A percentile compares a stretch with the other conserved stretches of the same genome.
phyloP scores from a whole-genome alignment of 2,329 filamentous ascomycete species.

The Fusarium protoensiforme region DNA sequence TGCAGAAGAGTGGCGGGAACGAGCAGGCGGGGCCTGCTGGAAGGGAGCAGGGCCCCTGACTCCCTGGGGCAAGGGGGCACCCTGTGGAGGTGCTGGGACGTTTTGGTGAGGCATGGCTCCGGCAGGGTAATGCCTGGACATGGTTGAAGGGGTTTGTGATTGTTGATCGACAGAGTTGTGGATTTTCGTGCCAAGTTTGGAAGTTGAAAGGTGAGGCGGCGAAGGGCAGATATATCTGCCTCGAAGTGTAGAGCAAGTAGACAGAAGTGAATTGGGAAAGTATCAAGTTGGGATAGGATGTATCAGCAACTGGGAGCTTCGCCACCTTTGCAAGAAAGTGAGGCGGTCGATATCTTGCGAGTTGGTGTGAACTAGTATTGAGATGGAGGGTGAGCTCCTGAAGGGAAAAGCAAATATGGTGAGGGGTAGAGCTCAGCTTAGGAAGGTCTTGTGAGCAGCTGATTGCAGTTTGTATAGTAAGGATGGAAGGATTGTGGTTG shows the following conservation, averaged over 20 bases:
- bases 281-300: background rate
- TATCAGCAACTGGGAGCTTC: background rate
- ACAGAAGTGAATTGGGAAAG: background rate
- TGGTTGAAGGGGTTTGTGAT: constrained; percentile 15
- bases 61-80: constrained; percentile 3
- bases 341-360: constrained; percentile 31
- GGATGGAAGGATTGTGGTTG: background rate
- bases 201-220: constrained; percentile 14
- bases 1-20: background rate
- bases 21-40: constrained; percentile 1
- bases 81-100: constrained; percentile 3
- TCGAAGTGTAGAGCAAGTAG: background rate
- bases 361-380: constrained; percentile 23
- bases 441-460: constrained; percentile 4
- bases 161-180: constrained; percentile 5
- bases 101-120: constrained; percentile 16
- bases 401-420: constrained; percentile 11
- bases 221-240: constrained; percentile 26
- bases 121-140: constrained; percentile 12
- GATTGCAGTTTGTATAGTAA: constrained; percentile 2
- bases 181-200: background rate
- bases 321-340: constrained; percentile 17
- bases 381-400: constrained; percentile 27
- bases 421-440: constrained; percentile 8
- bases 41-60: constrained; percentile 4